Percentiles rank a stretch among this genome's conserved stretches.
These are phyloP conservation scores for Amylocarpus encephaloides DNA, from an alignment of 2,329 filamentous ascomycete genomes.

Conservation along the genomic window DNA sequence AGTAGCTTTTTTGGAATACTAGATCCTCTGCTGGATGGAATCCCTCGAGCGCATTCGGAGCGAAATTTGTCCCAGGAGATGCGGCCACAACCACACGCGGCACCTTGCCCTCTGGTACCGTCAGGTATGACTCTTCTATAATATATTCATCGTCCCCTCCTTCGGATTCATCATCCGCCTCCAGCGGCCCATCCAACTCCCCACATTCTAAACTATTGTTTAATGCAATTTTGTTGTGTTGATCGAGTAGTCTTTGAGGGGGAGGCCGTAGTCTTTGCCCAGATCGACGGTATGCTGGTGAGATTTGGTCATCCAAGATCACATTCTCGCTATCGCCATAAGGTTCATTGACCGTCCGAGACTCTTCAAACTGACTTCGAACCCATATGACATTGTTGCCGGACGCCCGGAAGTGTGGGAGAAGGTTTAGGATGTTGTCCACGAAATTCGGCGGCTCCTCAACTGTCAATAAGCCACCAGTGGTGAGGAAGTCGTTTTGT, in stretches of 20 bases:
- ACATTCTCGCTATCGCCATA: conserved; percentile 27
- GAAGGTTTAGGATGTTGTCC: conserved; percentile 58
- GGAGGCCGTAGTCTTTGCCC: conserved; percentile 6
- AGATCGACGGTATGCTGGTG: conserved; percentile 1
- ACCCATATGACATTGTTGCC: conserved; percentile 75
- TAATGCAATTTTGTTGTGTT: conserved; percentile 12
- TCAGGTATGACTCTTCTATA: conserved; percentile 26
- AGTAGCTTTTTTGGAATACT: conserved; percentile 62
- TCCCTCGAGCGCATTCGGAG: conserved; percentile 36
- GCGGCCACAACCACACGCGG: conserved; percentile 40
- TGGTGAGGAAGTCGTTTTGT: conserved; percentile 79
- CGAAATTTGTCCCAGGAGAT: conserved; percentile 42
- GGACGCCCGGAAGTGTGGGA: conserved; percentile 63
- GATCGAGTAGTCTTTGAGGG: conserved; percentile 13
- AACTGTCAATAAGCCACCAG: conserved; percentile 62
- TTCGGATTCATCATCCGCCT: conserved; percentile 5
- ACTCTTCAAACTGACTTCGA: conserved; percentile 64
- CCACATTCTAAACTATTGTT: conserved; percentile 8
- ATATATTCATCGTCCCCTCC: conserved; percentile 14
- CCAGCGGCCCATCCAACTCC: not conserved
- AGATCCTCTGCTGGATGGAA: conserved; percentile 42
- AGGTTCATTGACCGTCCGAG: conserved; percentile 48
- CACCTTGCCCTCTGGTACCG: conserved; percentile 16
- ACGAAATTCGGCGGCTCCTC: conserved; percentile 59
- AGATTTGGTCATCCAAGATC: conserved; percentile 28